Evolutionary conservation across 2,329 filamentous ascomycete species (phyloP), one percentile per base, ranked within the genome.

Genomic region (Tolypocladium tropicale): DNA sequence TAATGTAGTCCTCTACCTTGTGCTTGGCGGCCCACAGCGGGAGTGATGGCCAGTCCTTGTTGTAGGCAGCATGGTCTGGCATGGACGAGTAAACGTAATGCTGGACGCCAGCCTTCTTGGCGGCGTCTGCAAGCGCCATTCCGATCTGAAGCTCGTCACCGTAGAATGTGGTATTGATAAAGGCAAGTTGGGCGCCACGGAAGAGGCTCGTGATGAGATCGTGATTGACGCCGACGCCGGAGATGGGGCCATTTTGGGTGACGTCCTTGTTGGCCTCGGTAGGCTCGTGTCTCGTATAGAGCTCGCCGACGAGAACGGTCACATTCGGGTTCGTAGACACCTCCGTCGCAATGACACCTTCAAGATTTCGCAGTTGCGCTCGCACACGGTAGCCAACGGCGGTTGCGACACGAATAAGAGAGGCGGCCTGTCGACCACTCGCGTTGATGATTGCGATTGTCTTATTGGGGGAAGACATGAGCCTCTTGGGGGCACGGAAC

Each of bases 91-190:
- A 99, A 68, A 99, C 83, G 71, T 91, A 96, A 72, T 97, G 94
- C 65, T 91, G 84, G 51, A 97, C 83, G 53, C 89, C 85, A 41
- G 87, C 88, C 64, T 81, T 85, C 70, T 94, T 93, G 54, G 93
- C 93, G 16, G 90, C 91, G 67, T 96, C 89, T 58, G 92, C 94
- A 58, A 96, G 80, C 2, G 89, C 88, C 69, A 88, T 86, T 60
- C 94, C 94, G 63, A 96, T 95, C 41, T 86, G 84, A 57, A 94
- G 81, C 76, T 99, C 94, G 72, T 97, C 91, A 53, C 93, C 94
- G 76, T 95, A 96, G 66, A 95, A 95, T 6, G 91, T 95, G 46
- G 94, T 99, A 76, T 99, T 99, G 76, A 97, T 91, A 72, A 97
- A 99, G 58, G 94, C 94, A 53, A 95, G 80, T 64, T 95, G 88